Evolutionary conservation across 2,329 filamentous ascomycete genomes (phyloP), one percentile per base, ranked within the genome.

Genomic region (Rutstroemia sp.): DNA sequence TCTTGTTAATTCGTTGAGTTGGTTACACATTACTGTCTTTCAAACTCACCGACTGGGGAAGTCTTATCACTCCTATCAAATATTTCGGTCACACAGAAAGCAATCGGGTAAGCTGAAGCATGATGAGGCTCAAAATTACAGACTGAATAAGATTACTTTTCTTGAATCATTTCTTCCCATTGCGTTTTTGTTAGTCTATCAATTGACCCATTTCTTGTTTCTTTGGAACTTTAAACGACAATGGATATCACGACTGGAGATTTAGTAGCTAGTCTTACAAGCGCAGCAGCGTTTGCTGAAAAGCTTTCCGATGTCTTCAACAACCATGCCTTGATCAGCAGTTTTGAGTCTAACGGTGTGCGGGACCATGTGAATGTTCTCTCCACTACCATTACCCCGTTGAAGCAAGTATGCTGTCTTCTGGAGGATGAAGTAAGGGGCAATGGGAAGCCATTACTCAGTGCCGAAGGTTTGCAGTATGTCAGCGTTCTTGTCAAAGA

Each of bases 301-400:
- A 54, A 63, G 34, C 53, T 67, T 41, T 54, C 59, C 12, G 27
- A 27, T 1, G 59, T 65, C 21, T 59, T 65, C 12, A 58, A 64
- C 54, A 63, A 58, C 37, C 49, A 59, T 58, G 52, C 50, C 2
- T 38, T 63, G 3, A 58, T 25, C 47, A 58, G 52, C 0, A 27
- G 50, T 1, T 45, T 4, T 16, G 23, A 53, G 6, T 54, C 56
- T 17, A 8, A 9, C 23, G 48, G 48, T 3, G 58, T 66, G 25
- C 60, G 65, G n/a, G 57, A 56, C 5, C n/a, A 51, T n/a, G 55
- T 57, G 10, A 60, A 58, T 38, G 53, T 63, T 19, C 23, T 65
- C 14, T 61, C 58, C 55, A 58, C 58, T 12, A 63, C 59, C 38
- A 51, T 61, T 8, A 38, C 56, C 5, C 61, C 54, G 19, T 59